A percentile compares a stretch with the other conserved stretches of the same genome.
Evolutionary conservation across 1,284 basidiomycete genomes (phyloP).

Genomic region (Marasmius fiardii): DNA sequence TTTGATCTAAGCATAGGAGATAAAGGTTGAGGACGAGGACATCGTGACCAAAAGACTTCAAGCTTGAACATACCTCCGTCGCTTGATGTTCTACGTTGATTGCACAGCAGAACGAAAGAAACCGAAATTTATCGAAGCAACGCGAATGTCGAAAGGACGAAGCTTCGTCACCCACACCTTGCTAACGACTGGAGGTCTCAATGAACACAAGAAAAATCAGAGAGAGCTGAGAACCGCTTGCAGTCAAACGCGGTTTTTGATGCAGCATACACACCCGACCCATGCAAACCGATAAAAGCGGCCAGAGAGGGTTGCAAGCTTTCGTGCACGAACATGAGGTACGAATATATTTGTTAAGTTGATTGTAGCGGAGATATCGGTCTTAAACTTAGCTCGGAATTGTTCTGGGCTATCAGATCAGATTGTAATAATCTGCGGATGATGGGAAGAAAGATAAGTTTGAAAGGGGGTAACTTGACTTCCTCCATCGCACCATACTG

Average conservation of each 20-base stretch:
- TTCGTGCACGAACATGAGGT: slow-evolving; percentile 17
- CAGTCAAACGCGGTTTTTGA: slow-evolving; percentile 20
- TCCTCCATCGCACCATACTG: slow-evolving; percentile 19
- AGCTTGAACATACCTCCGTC: too few relatives aligned
- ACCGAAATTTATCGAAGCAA: slow-evolving; percentile 7
- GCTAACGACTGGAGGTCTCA: slow-evolving; percentile 1
- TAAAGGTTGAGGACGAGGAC: too few relatives aligned
- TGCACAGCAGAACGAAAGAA: slow-evolving; percentile 9
- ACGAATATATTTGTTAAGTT: slow-evolving; percentile 19
- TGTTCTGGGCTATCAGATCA: slow-evolving; percentile 8
- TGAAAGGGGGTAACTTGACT: slow-evolving; percentile 2
- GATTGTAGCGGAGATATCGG: slow-evolving; percentile 19
- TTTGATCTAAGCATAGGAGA: too few relatives aligned
- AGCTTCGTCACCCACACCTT: slow-evolving; percentile 11
- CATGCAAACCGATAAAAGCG: slow-evolving; percentile 12
- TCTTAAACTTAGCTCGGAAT: slow-evolving; percentile 16
- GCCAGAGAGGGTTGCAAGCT: slow-evolving; percentile 16
- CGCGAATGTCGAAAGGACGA: slow-evolving; percentile 12
- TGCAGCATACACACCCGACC: slow-evolving; percentile 18
- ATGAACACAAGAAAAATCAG: neutral
- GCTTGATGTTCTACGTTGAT: slow-evolving; percentile 1
- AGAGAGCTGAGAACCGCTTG: neutral
- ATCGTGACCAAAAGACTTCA: too few relatives aligned
- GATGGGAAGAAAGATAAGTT: too few relatives aligned
- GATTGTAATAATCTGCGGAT: too few relatives aligned